phyloP scores from a whole-genome alignment of 179 eudicot genomes.

The Spergularia azorica region DNA sequence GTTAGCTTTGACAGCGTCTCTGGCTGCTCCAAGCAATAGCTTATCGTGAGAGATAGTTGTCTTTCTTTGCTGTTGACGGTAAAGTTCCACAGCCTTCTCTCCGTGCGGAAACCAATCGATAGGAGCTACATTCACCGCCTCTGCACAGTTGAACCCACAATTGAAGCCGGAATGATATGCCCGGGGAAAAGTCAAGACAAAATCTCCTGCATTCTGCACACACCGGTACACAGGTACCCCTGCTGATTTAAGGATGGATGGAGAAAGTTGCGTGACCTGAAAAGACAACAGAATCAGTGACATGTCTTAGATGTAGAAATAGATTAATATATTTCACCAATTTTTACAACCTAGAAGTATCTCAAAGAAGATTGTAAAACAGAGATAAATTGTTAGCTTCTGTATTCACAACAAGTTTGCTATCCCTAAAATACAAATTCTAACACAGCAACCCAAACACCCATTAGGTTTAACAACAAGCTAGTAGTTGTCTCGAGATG shows the following conservation, averaged over 20 bases:
- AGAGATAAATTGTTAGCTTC: no score
- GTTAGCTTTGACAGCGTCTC: conserved; percentile 94
- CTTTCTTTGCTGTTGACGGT: conserved; percentile 81
- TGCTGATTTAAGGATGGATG: conserved; percentile 71
- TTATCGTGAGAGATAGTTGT: conserved; percentile 97
- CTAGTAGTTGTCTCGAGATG: no score
- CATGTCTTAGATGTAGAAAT: not conserved
- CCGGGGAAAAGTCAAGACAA: conserved; percentile 93
- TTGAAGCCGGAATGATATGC: conserved; percentile 99
- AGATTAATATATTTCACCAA: no score
- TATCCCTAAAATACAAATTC: no score
- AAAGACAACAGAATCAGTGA: conserved; percentile 19
- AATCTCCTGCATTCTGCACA: conserved; percentile 84
- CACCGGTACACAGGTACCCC: conserved; percentile 96
- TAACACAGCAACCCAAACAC: no score
- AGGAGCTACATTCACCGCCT: conserved; percentile 99
- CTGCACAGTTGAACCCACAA: conserved; percentile 96
- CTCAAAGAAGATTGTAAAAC: no score
- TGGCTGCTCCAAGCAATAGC: conserved; percentile 91
- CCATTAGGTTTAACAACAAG: not conserved
- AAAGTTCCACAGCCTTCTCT: conserved; percentile 92
- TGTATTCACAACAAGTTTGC: no score
- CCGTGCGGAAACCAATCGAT: conserved; percentile 99
- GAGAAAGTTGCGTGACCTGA: conserved; percentile 95
- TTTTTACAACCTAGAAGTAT: no score